Conservation (phyloP, 1,139 yeast species). For the Saccharomyces hybrid region DNA sequence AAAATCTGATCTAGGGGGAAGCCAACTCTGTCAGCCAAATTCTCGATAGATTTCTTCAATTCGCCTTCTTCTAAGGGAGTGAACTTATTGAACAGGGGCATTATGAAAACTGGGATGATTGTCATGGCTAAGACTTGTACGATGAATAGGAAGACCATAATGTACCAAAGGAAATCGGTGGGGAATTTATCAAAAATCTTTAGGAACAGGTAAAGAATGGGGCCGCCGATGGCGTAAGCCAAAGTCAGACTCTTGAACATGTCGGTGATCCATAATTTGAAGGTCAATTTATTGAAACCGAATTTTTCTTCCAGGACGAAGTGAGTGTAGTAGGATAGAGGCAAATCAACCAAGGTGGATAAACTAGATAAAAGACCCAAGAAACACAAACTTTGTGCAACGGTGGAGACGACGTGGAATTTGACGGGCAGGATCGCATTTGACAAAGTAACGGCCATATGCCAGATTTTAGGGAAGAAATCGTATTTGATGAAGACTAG, state of each 20-base stretch:
- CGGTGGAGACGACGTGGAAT: slow-evolving; percentile 40
- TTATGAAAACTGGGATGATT: slow-evolving; percentile 72
- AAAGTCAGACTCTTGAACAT: slow-evolving; percentile 53
- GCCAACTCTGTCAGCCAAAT: slow-evolving; percentile 61
- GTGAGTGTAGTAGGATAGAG: slow-evolving; percentile 64
- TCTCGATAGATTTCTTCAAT: slow-evolving; percentile 72
- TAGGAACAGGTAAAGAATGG: slow-evolving; percentile 65
- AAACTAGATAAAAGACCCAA: slow-evolving; percentile 43
- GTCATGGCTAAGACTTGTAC: slow-evolving; percentile 71
- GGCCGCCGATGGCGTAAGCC: slow-evolving; percentile 55
- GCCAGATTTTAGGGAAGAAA: slow-evolving; percentile 66
- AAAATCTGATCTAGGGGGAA: slow-evolving; percentile 83
- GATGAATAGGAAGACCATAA: slow-evolving; percentile 61
- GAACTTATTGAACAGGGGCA: slow-evolving; percentile 86
- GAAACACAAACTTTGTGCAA: slow-evolving; percentile 65
- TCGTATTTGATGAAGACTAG: slow-evolving; percentile 53
- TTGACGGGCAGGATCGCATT: slow-evolving; percentile 36
- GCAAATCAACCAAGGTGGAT: slow-evolving; percentile 51
- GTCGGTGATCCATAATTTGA: slow-evolving; percentile 65
- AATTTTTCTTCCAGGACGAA: slow-evolving; percentile 87
- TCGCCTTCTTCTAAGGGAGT: slow-evolving; percentile 89
- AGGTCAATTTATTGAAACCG: slow-evolving; percentile 86
- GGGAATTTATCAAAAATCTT: slow-evolving; percentile 78
- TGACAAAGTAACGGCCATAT: slow-evolving; percentile 34
- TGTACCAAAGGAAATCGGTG: slow-evolving; percentile 69